phyloP scores from a whole-genome alignment of 1,284 basidiomycete genomes.

The Ustilago loliicola region DNA sequence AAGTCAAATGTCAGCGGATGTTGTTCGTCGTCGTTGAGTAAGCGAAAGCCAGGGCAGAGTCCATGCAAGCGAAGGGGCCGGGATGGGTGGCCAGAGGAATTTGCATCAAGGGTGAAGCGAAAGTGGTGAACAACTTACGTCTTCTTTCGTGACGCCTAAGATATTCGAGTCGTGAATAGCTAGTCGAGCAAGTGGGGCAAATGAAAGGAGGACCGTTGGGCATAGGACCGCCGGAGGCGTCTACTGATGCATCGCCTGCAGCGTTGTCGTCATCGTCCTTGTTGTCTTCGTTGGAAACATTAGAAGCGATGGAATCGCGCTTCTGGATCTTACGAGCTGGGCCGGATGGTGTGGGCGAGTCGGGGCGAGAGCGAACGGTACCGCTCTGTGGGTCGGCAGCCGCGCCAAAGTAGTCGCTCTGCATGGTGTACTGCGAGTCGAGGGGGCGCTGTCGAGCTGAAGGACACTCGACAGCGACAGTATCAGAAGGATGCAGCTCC shows the following conservation, averaged over 20 bases:
- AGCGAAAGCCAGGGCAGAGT: neutral
- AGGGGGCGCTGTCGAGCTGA: neutral
- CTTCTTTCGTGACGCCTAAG: conserved; percentile 67
- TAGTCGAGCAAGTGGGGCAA: conserved; percentile 68
- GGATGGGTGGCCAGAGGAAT: neutral
- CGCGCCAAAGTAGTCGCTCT: conserved; percentile 52
- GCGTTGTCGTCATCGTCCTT: conserved; percentile 22
- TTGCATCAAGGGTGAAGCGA: neutral
- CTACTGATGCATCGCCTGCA: conserved; percentile 23
- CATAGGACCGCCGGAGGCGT: conserved; percentile 27
- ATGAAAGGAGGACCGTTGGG: conserved; percentile 66
- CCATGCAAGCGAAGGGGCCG: neutral
- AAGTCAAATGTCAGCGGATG: neutral
- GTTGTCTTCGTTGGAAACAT: conserved; percentile 36
- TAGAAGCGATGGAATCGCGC: conserved; percentile 37
- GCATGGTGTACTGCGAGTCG: conserved; percentile 15
- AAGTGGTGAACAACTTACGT: conserved; percentile 58
- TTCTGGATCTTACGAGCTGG: conserved; percentile 49
- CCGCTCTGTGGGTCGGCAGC: conserved; percentile 40
- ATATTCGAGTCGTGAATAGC: conserved; percentile 69
- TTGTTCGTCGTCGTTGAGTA: neutral
- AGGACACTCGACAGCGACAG: neutral
- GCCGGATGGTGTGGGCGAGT: conserved; percentile 33
- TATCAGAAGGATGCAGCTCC: neutral
- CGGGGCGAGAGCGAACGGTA: conserved; percentile 35